These are phyloP conservation scores for Mimosa bimucronata DNA, from an alignment of 306 rosid genomes.

Conservation along the genomic window DNA sequence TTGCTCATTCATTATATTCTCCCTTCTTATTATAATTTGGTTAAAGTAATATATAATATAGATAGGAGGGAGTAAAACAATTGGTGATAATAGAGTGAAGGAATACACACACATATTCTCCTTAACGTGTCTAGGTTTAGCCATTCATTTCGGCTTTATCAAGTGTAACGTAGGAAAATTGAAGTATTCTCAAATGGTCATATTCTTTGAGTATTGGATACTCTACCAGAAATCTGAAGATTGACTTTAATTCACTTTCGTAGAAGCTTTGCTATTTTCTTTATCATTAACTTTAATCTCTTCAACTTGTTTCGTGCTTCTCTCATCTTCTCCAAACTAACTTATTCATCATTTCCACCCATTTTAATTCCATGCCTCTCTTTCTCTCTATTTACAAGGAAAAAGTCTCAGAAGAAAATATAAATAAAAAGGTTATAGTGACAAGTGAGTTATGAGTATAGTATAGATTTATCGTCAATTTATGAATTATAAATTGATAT, in stretches of 20 bases:
- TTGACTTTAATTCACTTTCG: slow-evolving; percentile 37
- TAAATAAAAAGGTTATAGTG: too few species aligned
- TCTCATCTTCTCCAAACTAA: neutral
- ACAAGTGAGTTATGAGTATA: too few species aligned
- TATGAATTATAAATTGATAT: too few species aligned
- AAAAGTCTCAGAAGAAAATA: too few species aligned
- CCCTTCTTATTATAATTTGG: too few species aligned
- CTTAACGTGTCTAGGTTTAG: neutral
- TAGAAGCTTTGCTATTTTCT: slow-evolving; percentile 16
- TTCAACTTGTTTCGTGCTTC: slow-evolving; percentile 24
- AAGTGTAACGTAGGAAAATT: neutral
- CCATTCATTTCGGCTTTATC: slow-evolving; percentile 2
- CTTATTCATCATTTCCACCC: neutral
- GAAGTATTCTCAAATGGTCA: slow-evolving; percentile 24
- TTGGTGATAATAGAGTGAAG: too few species aligned
- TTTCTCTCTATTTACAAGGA: too few species aligned
- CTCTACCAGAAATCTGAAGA: slow-evolving; percentile 33
- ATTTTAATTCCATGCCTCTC: neutral
- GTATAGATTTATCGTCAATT: too few species aligned
- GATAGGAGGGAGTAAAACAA: too few species aligned
- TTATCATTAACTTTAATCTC: neutral
- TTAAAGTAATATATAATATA: too few species aligned
- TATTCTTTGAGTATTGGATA: slow-evolving; percentile 47
- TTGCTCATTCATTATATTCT: too few species aligned
- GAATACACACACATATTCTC: too few species aligned